A percentile compares a stretch with the other conserved stretches of the same genome.
Conservation (phyloP, 2,329 filamentous ascomycete species). For the Nemania sp. region DNA sequence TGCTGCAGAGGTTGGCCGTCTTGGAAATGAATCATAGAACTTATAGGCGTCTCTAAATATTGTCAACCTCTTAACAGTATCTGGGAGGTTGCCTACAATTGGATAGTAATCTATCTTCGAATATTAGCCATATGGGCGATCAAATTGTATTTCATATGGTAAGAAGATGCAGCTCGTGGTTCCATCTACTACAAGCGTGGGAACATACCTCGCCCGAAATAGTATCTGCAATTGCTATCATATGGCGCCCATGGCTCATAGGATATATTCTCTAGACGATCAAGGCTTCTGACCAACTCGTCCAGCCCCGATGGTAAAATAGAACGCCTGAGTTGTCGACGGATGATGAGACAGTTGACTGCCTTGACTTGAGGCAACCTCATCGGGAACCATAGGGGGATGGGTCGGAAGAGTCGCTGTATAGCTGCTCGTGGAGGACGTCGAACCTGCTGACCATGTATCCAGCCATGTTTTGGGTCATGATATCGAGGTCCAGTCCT, state of each 20-base stretch:
- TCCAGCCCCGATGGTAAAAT: constrained; percentile 26
- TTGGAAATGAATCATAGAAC: no score
- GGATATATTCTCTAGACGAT: constrained; percentile 36
- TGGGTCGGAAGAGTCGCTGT: constrained; percentile 34
- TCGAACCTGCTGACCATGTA: constrained; percentile 33
- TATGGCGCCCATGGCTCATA: constrained; percentile 43
- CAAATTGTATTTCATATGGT: no score
- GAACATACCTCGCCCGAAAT: no score
- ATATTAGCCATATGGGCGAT: no score
- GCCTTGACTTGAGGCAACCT: constrained; percentile 30
- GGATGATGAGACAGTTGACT: constrained; percentile 35
- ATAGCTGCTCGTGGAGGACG: constrained; percentile 32
- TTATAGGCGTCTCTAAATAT: no score
- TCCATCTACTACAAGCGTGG: no score
- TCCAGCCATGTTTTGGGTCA: constrained; percentile 42
- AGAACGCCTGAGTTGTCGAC: constrained; percentile 41
- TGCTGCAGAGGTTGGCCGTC: no score
- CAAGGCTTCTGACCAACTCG: constrained; percentile 33
- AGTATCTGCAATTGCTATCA: constrained; percentile 15
- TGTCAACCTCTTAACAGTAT: no score
- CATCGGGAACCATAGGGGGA: constrained; percentile 16
- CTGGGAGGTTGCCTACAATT: no score
- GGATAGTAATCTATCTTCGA: no score
- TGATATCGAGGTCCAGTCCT: constrained; percentile 33
- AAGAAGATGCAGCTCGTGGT: constrained; percentile 6